A percentile compares a stretch with the other conserved stretches of the same genome.
These are phyloP conservation scores for Lasiosphaeria miniovina DNA, from an alignment of 495 filamentous ascomycete species.

Conservation along the genomic window DNA sequence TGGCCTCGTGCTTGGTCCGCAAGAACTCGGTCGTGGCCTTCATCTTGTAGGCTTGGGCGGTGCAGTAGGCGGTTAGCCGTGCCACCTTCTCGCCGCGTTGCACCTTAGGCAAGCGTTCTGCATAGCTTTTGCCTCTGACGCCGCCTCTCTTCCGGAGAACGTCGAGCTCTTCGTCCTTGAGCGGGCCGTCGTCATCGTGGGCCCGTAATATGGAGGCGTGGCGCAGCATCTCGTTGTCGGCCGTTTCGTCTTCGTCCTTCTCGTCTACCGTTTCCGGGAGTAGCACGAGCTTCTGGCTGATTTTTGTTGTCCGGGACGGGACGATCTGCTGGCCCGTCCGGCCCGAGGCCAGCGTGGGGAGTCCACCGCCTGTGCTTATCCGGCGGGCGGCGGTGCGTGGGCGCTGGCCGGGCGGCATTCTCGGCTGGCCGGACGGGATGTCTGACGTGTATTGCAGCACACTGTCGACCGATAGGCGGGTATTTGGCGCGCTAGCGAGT, in stretches of 20 bases:
- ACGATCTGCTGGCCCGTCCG: constrained; percentile 66
- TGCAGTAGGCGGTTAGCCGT: constrained; percentile 93
- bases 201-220: constrained; percentile 39
- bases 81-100: constrained; percentile 82
- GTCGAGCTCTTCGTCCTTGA: constrained; percentile 75
- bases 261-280: constrained; percentile 78
- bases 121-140: constrained; percentile 83
- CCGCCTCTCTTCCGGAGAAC: constrained; percentile 59
- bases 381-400: constrained; percentile 51
- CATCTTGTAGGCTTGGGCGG: constrained; percentile 88
- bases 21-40: constrained; percentile 82
- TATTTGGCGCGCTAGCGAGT: constrained; percentile 40
- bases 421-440: constrained; percentile 90
- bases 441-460: constrained; percentile 92
- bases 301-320: constrained; percentile 82
- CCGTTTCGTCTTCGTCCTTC: constrained; percentile 50
- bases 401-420: constrained; percentile 61
- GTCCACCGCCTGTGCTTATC: constrained; percentile 27
- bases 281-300: constrained; percentile 93
- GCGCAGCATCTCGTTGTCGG: constrained; percentile 44
- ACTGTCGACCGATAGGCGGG: constrained; percentile 91
- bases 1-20: constrained; percentile 82
- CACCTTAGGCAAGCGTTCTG: constrained; percentile 88
- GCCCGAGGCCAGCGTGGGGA: constrained; percentile 42
- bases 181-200: constrained; percentile 64